Base-by-base conservation (phyloP, 768 basidiomycete genomes). In the Asterophora lycoperdoides region DNA sequence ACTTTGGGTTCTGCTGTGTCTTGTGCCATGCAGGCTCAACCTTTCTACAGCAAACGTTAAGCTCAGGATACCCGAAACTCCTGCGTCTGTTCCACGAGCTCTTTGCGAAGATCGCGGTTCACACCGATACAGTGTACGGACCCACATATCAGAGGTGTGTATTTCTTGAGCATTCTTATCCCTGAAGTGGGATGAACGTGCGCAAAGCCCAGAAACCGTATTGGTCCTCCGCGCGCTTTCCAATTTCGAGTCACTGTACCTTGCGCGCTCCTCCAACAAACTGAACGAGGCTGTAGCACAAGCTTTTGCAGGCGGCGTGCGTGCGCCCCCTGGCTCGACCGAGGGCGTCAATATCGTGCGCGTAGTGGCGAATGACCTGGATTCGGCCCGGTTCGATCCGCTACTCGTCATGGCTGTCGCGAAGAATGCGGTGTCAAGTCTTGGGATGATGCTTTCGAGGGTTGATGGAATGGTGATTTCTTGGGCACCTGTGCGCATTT, bases 51-150 rank as follows among this genome's bases (percentile, higher is more conserved):
- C 93, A 94, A 58, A 89, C 90, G 4, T 70, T 99, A 34, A 84
- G 85, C 56, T 73, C 81, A 2, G 88, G 89, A 14, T 98, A 98
- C 67, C 92, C 94, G 3, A 80, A 81, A 41, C 73, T 99, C 2
- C 65, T 99, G 8, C 80, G 96, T 8, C 76, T 97, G 2, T 94
- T 99, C 68, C 96, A 99, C 47, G 93, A 93, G 34, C 96, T 99
- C 69, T 99, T 99, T 63, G 83, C 87, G 26, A 93, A 93, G 64
- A 92, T 98, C 44, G 84, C 92, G 2, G 87, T 95, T 9, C 90
- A 97, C 62, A 96, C 96, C 1, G 95, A 98, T 60, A 98, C 96
- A 0, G 72, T 89, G 5, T 98, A 98, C 63, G 84, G 81, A 0
- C 80, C 84, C 44, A 75, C 80, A 0, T 78, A 87, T 42, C 96